Conservation (phyloP, 495 filamentous ascomycete species). For the Penicillium taxi region DNA sequence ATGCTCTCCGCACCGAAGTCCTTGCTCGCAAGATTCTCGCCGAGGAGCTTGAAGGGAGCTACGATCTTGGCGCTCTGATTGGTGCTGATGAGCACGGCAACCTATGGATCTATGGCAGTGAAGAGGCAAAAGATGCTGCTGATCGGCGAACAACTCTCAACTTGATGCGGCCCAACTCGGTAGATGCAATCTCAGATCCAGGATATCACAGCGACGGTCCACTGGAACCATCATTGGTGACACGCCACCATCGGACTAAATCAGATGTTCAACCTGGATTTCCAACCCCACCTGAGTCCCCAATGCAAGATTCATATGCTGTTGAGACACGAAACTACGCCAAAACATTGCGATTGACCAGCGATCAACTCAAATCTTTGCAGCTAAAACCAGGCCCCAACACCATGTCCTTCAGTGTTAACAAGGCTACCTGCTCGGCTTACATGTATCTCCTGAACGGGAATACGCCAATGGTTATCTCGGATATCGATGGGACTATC, state of each 20-base stretch:
- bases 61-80: conserved; percentile 93
- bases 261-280: conserved; percentile 65
- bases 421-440: conserved; percentile 82
- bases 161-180: conserved; percentile 44
- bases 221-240: conserved; percentile 23
- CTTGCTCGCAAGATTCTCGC: conserved; percentile 92
- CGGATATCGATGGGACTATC: conserved; percentile 97
- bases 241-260: conserved; percentile 49
- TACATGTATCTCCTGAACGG: conserved; percentile 90
- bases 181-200: conserved; percentile 80
- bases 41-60: conserved; percentile 88
- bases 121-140: conserved; percentile 83
- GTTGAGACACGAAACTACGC: conserved; percentile 81
- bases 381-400: conserved; percentile 79
- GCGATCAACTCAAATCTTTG: conserved; percentile 85
- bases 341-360: conserved; percentile 93
- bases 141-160: conserved; percentile 45
- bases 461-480: conserved; percentile 88
- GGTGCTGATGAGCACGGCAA: conserved; percentile 93
- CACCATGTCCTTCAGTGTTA: conserved; percentile 91
- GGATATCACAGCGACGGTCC: conserved; percentile 85
- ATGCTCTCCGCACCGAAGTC: conserved; percentile 82
- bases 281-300: conserved; percentile 70
- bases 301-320: conserved; percentile 45
- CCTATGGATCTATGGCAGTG: conserved; percentile 96